Evolutionary conservation across 2,329 filamentous ascomycete genomes (phyloP), one percentile per base, ranked within the genome.

Genomic region (Tolypocladium guangdongense): DNA sequence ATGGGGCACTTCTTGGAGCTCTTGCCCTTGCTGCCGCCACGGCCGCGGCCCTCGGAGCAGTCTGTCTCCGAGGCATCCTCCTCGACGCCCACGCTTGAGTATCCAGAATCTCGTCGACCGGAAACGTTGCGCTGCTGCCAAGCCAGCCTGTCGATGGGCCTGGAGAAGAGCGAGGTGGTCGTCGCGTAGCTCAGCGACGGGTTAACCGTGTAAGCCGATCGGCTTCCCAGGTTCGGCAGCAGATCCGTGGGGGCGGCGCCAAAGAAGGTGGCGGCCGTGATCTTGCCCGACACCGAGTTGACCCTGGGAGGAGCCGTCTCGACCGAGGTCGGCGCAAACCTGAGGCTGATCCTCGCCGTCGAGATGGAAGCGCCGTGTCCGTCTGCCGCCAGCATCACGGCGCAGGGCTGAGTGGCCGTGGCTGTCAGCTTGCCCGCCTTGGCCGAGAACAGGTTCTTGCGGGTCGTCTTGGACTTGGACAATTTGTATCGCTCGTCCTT

Each of bases 221-320:
- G 73, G 55, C 74, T 68, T 53, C 74, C 75, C 50, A 79, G 64
- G 65, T 81, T 78, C 45, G 80, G 78, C 39, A 79, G 70, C 51
- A 68, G 60, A 37, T 66, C 63, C 58, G 78, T 72, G 35, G 74
- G 72, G 7, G 68, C 67, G 4, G 71, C 69, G 56, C 75, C 74
- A 63, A 74, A 82, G 66, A 73, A 81, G 7, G 78, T 82, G 53
- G 75, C 71, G 0, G 78, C 71, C 1, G 71, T 68, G 33, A 83
- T 60, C 66, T 82, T 82, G 54, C 72, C 73, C 4, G 74, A 67
- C 10, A 80, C 69, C 2, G 67, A 68, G 38, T 73, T 74, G 56
- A 82, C 64, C 60, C 70, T 75, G 39, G 78, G 79, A 7, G 77
- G 74, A 2, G 65, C 58, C 3, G 70, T 64, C 41, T 76, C 74